Evolutionary conservation across 768 basidiomycete genomes (phyloP).

Genomic region (Floccularia luteovirens): DNA sequence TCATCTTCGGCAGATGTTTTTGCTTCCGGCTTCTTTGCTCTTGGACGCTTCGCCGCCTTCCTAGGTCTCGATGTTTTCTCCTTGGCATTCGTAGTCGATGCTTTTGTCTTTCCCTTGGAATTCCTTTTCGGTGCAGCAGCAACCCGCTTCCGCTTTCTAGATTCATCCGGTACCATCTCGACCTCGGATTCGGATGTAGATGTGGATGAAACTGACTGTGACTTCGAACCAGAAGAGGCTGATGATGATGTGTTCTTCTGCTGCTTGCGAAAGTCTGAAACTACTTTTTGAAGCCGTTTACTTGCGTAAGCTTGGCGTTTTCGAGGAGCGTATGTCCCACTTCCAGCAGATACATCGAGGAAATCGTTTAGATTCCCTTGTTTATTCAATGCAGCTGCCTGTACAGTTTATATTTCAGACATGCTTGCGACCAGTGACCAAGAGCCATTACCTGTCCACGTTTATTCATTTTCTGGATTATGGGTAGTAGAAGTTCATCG

Average conservation of each 20-base stretch:
- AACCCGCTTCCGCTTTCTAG: constrained; percentile 20
- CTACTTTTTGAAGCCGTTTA: constrained; percentile 82
- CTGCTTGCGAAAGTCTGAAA: constrained; percentile 72
- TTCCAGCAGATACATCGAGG: constrained; percentile 63
- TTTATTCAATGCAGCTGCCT: constrained; percentile 49
- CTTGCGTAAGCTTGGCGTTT: constrained; percentile 78
- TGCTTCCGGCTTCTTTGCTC: constrained; percentile 5
- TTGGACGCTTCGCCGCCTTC: constrained; percentile 3
- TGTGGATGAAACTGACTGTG: constrained; percentile 13
- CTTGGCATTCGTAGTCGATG: background rate
- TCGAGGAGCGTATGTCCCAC: constrained; percentile 67
- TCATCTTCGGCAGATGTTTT: background rate
- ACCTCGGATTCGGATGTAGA: constrained; percentile 12
- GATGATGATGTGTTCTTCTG: constrained; percentile 20
- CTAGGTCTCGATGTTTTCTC: constrained; percentile 3
- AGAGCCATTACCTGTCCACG: constrained; percentile 44
- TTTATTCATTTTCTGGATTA: constrained; percentile 83
- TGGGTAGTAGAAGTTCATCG: constrained; percentile 85
- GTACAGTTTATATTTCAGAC: no score
- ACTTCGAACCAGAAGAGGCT: constrained; percentile 8
- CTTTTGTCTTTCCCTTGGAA: constrained; percentile 10
- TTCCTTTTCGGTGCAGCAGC: constrained; percentile 5
- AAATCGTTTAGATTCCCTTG: constrained; percentile 74
- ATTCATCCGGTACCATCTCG: constrained; percentile 9
- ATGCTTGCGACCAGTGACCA: background rate